Conservation (phyloP, 2,329 filamentous ascomycete species). For the Diaporthe longicolla region DNA sequence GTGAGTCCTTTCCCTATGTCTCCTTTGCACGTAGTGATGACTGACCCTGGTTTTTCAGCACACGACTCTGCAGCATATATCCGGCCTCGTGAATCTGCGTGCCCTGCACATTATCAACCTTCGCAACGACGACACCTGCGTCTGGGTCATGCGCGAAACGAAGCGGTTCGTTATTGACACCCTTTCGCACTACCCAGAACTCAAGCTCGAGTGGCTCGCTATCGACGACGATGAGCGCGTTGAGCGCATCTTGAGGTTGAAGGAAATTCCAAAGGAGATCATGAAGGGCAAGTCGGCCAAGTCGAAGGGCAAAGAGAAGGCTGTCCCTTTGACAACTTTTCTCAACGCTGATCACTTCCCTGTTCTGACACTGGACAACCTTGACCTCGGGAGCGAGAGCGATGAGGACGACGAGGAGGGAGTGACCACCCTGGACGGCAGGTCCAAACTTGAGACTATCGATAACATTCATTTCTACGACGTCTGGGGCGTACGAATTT, state of each 20-base stretch:
- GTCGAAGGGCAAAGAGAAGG: constrained; percentile 55
- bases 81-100: constrained; percentile 66
- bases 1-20: constrained; percentile 57
- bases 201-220: constrained; percentile 72
- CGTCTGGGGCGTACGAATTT: constrained; percentile 66
- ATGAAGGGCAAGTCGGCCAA: constrained; percentile 48
- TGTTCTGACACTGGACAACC: constrained; percentile 46
- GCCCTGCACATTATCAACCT: constrained; percentile 70
- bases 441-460: constrained; percentile 54
- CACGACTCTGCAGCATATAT: constrained; percentile 68
- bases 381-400: constrained; percentile 48
- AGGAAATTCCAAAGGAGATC: constrained; percentile 50
- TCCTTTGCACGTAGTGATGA: not conserved
- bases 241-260: constrained; percentile 62
- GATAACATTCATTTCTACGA: constrained; percentile 60
- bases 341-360: constrained; percentile 47
- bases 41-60: constrained; percentile 59
- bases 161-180: constrained; percentile 72
- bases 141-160: constrained; percentile 70
- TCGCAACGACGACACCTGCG: constrained; percentile 68
- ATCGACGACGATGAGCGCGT: constrained; percentile 65
- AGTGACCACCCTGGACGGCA: constrained; percentile 41
- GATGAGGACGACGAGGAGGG: constrained; percentile 54
- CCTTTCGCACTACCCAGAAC: constrained; percentile 66
- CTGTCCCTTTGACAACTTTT: constrained; percentile 41